These are phyloP conservation scores for Penicillium maclennaniae DNA, from an alignment of 495 filamentous ascomycete genomes.

Conservation along the genomic window DNA sequence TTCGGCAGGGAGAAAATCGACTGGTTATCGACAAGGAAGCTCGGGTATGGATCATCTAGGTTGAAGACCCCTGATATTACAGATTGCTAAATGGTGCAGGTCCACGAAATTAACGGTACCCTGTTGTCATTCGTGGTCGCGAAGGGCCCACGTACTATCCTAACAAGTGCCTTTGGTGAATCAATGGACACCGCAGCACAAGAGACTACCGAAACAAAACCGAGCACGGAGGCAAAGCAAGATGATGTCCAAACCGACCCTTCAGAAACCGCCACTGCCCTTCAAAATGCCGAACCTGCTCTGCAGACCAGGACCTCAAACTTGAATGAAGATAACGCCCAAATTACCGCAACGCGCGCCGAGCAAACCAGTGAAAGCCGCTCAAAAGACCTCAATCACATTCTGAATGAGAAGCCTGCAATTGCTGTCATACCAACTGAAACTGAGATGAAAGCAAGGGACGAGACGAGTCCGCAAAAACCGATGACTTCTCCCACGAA, in stretches of 20 bases:
- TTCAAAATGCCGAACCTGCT: not conserved
- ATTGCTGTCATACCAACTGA: not conserved
- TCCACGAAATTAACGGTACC: constrained; percentile 32
- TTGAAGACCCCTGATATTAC: not conserved
- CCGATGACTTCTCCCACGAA: not conserved
- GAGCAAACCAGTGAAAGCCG: not conserved
- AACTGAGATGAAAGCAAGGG: not conserved
- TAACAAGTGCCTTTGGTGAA: constrained; percentile 9
- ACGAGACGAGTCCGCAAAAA: not conserved
- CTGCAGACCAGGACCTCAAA: not conserved
- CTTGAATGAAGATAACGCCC: not conserved
- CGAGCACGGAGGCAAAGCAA: not conserved
- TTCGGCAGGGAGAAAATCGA: constrained; percentile 26
- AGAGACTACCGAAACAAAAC: not conserved
- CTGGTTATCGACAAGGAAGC: constrained; percentile 49
- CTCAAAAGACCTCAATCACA: not conserved
- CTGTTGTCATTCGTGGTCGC: constrained; percentile 44
- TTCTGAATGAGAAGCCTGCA: not conserved
- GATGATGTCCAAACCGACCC: not conserved
- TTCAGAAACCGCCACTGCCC: not conserved
- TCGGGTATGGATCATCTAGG: constrained; percentile 28
- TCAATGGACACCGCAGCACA: not conserved
- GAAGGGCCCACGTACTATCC: constrained; percentile 39
- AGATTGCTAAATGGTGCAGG: constrained; percentile 22
- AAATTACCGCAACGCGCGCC: not conserved